These are phyloP conservation scores for Cryptococcus sp. DNA, from an alignment of 1,284 basidiomycete genomes.

Conservation along the genomic window DNA sequence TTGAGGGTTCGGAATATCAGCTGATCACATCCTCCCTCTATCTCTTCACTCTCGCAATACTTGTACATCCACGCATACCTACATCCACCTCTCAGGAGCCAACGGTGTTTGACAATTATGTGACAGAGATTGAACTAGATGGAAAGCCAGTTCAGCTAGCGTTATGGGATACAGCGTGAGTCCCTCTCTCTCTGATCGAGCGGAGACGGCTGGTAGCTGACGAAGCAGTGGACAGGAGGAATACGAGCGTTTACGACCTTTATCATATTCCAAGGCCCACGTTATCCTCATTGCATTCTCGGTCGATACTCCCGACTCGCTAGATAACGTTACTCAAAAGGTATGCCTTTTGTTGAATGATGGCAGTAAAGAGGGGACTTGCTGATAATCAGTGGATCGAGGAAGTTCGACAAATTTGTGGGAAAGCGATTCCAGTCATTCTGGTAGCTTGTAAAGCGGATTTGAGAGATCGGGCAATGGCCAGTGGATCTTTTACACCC, in stretches of 20 bases:
- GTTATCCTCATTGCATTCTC: constrained; percentile 97
- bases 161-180: constrained; percentile 95
- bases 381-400: constrained; percentile 79
- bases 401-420: constrained; percentile 89
- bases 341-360: constrained; percentile 54
- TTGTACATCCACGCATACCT: background rate
- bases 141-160: constrained; percentile 95
- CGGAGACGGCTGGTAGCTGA: background rate
- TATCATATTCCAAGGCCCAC: constrained; percentile 97
- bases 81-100: constrained; percentile 26
- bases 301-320: constrained; percentile 91
- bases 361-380: background rate
- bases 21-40: background rate
- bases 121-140: constrained; percentile 94
- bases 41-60: background rate
- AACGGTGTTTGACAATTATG: constrained; percentile 97
- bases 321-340: constrained; percentile 93
- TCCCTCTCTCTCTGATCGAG: background rate
- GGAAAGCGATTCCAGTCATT: constrained; percentile 54
- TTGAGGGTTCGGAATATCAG: background rate
- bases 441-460: constrained; percentile 52
- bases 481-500: constrained; percentile 40
- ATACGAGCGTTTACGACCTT: constrained; percentile 89
- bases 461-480: constrained; percentile 53
- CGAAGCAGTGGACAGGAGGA: constrained; percentile 81